phyloP scores from a whole-genome alignment of 495 filamentous ascomycete species.

The Daldinia decipiens region DNA sequence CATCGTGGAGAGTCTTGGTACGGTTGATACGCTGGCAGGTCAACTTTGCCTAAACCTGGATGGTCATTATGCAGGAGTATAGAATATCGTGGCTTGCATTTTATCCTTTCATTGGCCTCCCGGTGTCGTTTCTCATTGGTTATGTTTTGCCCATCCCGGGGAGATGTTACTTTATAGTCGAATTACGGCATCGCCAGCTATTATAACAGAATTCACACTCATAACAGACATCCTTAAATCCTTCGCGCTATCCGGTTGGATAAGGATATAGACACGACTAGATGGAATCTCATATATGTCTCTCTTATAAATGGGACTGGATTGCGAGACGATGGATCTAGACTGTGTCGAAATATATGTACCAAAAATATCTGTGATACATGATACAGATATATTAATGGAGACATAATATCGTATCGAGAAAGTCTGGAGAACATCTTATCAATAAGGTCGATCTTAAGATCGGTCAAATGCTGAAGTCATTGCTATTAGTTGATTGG shows the following conservation, averaged over 20 bases:
- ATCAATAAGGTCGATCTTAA: constrained; percentile 37
- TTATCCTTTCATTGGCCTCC: constrained; percentile 25
- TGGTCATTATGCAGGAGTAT: constrained; percentile 21
- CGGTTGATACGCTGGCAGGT: constrained; percentile 10
- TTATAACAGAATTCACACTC: constrained; percentile 3
- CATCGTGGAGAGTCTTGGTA: constrained; percentile 7
- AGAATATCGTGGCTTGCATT: constrained; percentile 18
- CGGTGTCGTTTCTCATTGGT: constrained; percentile 17
- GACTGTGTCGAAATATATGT: neutral
- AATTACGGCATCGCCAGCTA: constrained; percentile 3
- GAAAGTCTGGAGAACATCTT: constrained; percentile 19
- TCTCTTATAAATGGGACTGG: neutral
- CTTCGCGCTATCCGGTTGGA: neutral
- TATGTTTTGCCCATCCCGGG: constrained; percentile 29
- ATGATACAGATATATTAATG: constrained; percentile 28
- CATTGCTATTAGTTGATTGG: constrained; percentile 19
- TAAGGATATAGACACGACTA: neutral
- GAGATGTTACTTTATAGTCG: constrained; percentile 11
- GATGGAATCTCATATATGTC: neutral
- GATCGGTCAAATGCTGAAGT: constrained; percentile 30
- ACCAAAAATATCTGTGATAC: constrained; percentile 6
- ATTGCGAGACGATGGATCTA: neutral
- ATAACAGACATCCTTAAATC: constrained; percentile 4
- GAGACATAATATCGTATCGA: constrained; percentile 20
- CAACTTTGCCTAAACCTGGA: constrained; percentile 25